Evolutionary conservation across 768 basidiomycete species (phyloP), one percentile per base, ranked within the genome.

Genomic region (Suillus cothurnatus): DNA sequence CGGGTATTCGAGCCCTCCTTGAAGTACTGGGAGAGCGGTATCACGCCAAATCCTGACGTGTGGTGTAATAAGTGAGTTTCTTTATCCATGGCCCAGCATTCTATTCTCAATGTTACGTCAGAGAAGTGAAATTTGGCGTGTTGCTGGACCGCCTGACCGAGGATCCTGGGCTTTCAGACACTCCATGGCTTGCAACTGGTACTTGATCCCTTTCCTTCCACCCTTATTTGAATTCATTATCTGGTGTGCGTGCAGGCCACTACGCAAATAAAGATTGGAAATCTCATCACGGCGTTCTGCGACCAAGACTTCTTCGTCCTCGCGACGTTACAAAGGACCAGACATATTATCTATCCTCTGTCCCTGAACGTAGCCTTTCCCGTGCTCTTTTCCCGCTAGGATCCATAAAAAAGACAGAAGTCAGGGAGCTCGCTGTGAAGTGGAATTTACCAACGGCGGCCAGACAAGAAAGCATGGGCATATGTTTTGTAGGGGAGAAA

Each of bases 31-130:
- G 86, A 91, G 71, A 68, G 76, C 4, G 96, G 96, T 1, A 74
- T 82, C 12, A 97, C 94, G 1, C 96, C 96, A 0, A 98, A 97
- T 77, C 95, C 96, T 0, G 96, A 98, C 72, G 88, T 98, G 1
- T 88, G 86, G 84, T 98, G 96, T 73, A 99, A 99, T 78, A 87
- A 80, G 94, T 92, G 59, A 61, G 78, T 66, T 64, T 26, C 4
- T 9, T 43, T 6, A 23, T 3, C n/a, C 7, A 38, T 19, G 2
- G 4, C 19, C 39, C 15, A 15, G 61, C 31, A 56, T 56, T 34
- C 34, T 12, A 31, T 58, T 64, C 14, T 69, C 62, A 26, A 58
- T 39, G 38, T 39, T 15, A 31, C 21, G 6, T 5, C 66, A 95
- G 93, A 73, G 92, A 95, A 75, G 91, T 97, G 69, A 97, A 97